Evolutionary conservation across 78 protist genomes (phyloP).

Genomic region (Ministeria vibrans): DNA sequence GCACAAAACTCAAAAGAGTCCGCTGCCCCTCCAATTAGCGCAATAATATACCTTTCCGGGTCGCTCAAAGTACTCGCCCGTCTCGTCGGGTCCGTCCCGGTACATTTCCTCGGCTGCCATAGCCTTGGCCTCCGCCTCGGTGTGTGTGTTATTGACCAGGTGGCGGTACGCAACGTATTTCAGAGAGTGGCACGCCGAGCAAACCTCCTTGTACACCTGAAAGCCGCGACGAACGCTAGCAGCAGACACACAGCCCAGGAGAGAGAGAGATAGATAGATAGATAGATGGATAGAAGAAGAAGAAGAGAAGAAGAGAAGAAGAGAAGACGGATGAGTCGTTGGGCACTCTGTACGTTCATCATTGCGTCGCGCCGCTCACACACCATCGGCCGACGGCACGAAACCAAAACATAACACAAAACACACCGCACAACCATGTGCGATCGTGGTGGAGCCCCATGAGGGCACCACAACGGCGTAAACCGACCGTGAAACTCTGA

Average conservation of each 20-base stretch:
- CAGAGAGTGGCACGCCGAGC: constrained; percentile 80
- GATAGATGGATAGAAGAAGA: neutral
- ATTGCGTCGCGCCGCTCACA: too few species aligned
- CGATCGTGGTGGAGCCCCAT: too few species aligned
- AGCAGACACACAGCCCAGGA: too few species aligned
- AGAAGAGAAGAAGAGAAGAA: neutral
- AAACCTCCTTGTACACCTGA: constrained; percentile 77
- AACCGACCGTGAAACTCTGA: too few species aligned
- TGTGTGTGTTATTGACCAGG: constrained; percentile 54
- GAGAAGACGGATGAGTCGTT: too few species aligned
- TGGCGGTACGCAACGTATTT: constrained; percentile 66
- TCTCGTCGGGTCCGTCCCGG: constrained; percentile 51
- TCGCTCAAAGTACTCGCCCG: constrained; percentile 67
- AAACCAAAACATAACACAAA: too few species aligned
- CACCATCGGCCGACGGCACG: neutral
- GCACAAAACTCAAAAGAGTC: neutral
- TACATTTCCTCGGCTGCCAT: constrained; percentile 35
- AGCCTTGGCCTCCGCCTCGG: constrained; percentile 68
- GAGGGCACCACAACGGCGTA: too few species aligned
- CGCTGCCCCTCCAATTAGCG: neutral
- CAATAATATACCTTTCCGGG: too few species aligned
- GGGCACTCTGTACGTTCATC: too few species aligned
- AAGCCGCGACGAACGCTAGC: constrained; percentile 76
- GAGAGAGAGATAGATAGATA: neutral
- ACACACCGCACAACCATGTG: too few species aligned